Evolutionary conservation across 805 yeast species (phyloP).

Genomic region (Cyberlindnera petersonii): DNA sequence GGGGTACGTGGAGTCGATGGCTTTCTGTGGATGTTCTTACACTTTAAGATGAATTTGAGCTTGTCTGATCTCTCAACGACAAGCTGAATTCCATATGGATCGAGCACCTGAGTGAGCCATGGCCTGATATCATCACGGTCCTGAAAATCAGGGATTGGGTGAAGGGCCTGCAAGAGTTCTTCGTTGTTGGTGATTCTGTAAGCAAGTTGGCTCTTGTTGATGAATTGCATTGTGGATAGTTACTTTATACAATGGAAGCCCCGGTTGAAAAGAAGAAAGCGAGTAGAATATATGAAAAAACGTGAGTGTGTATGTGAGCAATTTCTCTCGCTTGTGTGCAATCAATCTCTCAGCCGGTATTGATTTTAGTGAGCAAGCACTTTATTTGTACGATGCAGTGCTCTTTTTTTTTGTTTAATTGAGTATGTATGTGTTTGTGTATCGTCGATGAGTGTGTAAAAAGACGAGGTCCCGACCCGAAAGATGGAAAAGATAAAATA

Average conservation of each 20-base stretch:
- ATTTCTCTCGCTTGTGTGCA: too few relatives aligned
- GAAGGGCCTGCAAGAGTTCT: conserved; percentile 25
- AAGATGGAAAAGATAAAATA: conserved; percentile 19
- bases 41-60: conserved; percentile 31
- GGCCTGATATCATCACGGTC: conserved; percentile 27
- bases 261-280: too few relatives aligned
- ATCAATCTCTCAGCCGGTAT: too few relatives aligned
- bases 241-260: neutral
- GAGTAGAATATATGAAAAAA: too few relatives aligned
- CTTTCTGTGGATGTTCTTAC: conserved; percentile 29
- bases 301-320: too few relatives aligned
- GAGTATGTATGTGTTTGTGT: neutral
- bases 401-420: too few relatives aligned
- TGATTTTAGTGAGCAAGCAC: too few relatives aligned
- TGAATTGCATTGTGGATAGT: conserved; percentile 1
- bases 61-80: conserved; percentile 33
- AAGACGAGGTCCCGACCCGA: neutral
- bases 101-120: conserved; percentile 24
- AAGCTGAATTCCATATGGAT: conserved; percentile 21
- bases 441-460: neutral
- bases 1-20: conserved; percentile 16
- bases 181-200: conserved; percentile 21
- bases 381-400: too few relatives aligned
- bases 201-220: neutral
- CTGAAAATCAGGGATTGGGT: conserved; percentile 26